Percentiles rank a stretch among this genome's conserved stretches.
phyloP scores from a whole-genome alignment of 306 rosid genomes.

The Medicago ruthenica region DNA sequence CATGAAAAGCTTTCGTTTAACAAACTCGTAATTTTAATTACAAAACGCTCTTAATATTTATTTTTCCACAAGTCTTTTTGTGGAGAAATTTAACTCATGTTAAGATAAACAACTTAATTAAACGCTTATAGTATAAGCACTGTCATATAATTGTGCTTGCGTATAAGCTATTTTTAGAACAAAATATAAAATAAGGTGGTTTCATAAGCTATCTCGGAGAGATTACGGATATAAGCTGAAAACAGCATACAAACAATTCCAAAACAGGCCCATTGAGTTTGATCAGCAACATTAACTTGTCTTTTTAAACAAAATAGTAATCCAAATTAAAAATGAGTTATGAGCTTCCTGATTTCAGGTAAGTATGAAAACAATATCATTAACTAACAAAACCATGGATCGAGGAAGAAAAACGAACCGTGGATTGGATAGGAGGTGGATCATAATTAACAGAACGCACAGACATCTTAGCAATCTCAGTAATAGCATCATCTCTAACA shows the following conservation, averaged over 20 bases:
- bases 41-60: background rate
- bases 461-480: conserved; percentile 95
- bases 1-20: background rate
- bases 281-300: no score
- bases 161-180: background rate
- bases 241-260: background rate
- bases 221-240: background rate
- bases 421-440: conserved; percentile 74
- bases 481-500: conserved; percentile 77
- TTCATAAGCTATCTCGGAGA: background rate
- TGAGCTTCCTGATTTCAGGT: no score
- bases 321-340: background rate
- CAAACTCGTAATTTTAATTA: background rate
- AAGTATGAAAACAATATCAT: background rate
- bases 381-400: background rate
- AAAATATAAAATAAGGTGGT: background rate
- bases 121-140: background rate
- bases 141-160: background rate
- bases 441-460: conserved; percentile 80
- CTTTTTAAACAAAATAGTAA: background rate
- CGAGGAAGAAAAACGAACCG: conserved; percentile 57
- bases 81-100: background rate
- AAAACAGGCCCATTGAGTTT: background rate
- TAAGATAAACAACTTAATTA: background rate
- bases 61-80: background rate